These are phyloP conservation scores for Hirsutella minnesotensis DNA, from an alignment of 2,329 filamentous ascomycete species.

Conservation along the genomic window DNA sequence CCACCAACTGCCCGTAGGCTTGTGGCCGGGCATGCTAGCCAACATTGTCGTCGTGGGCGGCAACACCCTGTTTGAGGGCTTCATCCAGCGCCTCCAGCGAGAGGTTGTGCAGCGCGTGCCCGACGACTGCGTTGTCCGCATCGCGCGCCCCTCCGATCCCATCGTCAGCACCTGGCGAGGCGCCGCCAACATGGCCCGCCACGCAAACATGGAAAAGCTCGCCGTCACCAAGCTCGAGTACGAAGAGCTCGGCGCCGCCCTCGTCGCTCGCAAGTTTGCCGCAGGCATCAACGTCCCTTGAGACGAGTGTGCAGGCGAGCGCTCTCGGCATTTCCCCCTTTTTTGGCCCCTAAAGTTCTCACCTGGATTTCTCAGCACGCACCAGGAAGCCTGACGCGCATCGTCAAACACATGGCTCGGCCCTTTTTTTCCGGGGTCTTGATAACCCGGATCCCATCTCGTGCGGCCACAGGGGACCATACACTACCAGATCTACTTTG, in stretches of 20 bases:
- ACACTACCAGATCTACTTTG: too few relatives aligned
- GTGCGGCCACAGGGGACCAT: too few relatives aligned
- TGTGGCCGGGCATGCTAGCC: slow-evolving; percentile 73
- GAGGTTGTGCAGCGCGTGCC: slow-evolving; percentile 63
- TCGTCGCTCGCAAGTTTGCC: slow-evolving; percentile 63
- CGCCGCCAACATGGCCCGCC: slow-evolving; percentile 63
- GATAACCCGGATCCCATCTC: too few relatives aligned
- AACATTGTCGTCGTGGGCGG: slow-evolving; percentile 88
- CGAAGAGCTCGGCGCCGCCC: slow-evolving; percentile 67
- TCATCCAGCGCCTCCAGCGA: slow-evolving; percentile 65
- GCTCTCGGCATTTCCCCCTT: too few relatives aligned
- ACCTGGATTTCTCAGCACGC: too few relatives aligned
- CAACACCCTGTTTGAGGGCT: slow-evolving; percentile 67
- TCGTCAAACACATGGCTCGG: too few relatives aligned
- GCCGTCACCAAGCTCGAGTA: slow-evolving; percentile 85
- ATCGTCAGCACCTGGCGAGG: slow-evolving; percentile 77
- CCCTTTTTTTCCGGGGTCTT: too few relatives aligned
- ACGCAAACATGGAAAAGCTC: slow-evolving; percentile 53
- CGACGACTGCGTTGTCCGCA: slow-evolving; percentile 65
- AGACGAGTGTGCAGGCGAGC: neutral
- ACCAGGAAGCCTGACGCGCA: too few relatives aligned
- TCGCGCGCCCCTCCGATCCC: slow-evolving; percentile 59
- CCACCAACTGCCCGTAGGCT: slow-evolving; percentile 59
- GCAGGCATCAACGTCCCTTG: slow-evolving; percentile 6
- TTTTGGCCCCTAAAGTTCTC: too few relatives aligned